These are phyloP conservation scores for Typha latifolia DNA, from an alignment of 176 grass and related monocot species.

Conservation along the genomic window DNA sequence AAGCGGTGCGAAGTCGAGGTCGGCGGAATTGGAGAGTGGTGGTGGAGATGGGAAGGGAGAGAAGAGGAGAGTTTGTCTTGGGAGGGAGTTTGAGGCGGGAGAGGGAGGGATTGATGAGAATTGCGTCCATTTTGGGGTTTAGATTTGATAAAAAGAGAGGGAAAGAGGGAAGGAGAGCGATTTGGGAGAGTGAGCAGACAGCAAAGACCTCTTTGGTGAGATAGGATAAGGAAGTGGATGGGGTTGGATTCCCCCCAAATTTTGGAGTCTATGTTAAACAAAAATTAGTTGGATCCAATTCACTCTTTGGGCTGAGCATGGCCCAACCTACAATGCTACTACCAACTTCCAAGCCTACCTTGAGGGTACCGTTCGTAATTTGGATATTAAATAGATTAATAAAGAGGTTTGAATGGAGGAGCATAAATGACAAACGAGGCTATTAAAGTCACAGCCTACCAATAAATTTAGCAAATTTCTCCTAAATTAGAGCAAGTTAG, in stretches of 20 bases:
- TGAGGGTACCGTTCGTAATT: too few species aligned
- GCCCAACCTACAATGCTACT: background rate
- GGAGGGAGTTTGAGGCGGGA: slow-evolving; percentile 49
- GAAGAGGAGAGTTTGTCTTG: slow-evolving; percentile 5
- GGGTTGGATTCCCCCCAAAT: background rate
- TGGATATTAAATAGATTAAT: too few species aligned
- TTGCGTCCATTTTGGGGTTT: slow-evolving; percentile 46
- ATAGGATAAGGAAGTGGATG: background rate
- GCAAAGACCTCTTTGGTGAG: background rate
- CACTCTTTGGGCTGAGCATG: background rate
- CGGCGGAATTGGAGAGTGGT: background rate
- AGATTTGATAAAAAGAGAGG: background rate
- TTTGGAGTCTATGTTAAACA: background rate
- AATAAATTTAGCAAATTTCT: too few species aligned
- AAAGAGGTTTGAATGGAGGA: too few species aligned
- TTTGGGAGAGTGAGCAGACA: background rate
- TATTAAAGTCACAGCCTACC: too few species aligned
- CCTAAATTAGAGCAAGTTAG: too few species aligned
- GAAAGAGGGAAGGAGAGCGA: background rate
- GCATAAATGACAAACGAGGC: too few species aligned
- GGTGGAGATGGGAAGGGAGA: slow-evolving; percentile 14
- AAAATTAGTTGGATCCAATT: background rate
- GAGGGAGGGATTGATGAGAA: slow-evolving; percentile 70
- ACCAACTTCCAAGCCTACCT: too few species aligned
- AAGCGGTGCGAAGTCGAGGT: background rate